A percentile compares a stretch with the other conserved stretches of the same genome.
phyloP scores from a whole-genome alignment of 2,329 filamentous ascomycete genomes.

The Zymoseptoria tritici region DNA sequence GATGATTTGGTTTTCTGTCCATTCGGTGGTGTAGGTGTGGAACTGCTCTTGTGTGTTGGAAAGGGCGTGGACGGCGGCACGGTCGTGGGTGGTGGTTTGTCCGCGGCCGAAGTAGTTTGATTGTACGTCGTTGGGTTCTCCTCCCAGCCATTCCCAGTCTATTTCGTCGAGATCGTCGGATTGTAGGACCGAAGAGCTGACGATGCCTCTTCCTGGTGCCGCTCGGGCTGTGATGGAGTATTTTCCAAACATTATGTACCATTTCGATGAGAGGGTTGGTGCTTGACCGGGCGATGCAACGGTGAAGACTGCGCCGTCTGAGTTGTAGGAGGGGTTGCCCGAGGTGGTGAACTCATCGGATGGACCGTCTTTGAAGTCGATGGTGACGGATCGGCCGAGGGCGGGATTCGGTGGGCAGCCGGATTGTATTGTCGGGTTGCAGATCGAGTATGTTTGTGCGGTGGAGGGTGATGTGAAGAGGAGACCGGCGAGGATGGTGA shows the following conservation, averaged over 20 bases:
- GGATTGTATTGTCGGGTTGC: conserved; percentile 49
- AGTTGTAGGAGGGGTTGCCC: conserved; percentile 59
- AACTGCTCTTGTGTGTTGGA: conserved; percentile 63
- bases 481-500: conserved; percentile 32
- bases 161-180: conserved; percentile 93
- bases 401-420: conserved; percentile 69
- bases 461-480: conserved; percentile 33
- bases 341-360: conserved; percentile 74
- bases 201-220: conserved; percentile 82
- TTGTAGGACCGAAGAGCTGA: conserved; percentile 84
- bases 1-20: conserved; percentile 75
- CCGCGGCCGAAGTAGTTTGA: conserved; percentile 97
- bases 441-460: conserved; percentile 50
- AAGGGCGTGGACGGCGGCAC: conserved; percentile 70
- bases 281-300: conserved; percentile 71
- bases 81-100: conserved; percentile 74
- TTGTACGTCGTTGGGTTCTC: conserved; percentile 70
- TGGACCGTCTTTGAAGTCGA: conserved; percentile 72
- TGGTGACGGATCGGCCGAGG: conserved; percentile 70
- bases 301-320: conserved; percentile 73
- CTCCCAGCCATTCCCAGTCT: conserved; percentile 92
- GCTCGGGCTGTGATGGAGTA: conserved; percentile 80
- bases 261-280: conserved; percentile 78
- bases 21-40: conserved; percentile 85
- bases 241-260: conserved; percentile 98